These are phyloP conservation scores for Globisporangium echinulatum DNA, from an alignment of 352 stramenopile species.

Conservation along the genomic window DNA sequence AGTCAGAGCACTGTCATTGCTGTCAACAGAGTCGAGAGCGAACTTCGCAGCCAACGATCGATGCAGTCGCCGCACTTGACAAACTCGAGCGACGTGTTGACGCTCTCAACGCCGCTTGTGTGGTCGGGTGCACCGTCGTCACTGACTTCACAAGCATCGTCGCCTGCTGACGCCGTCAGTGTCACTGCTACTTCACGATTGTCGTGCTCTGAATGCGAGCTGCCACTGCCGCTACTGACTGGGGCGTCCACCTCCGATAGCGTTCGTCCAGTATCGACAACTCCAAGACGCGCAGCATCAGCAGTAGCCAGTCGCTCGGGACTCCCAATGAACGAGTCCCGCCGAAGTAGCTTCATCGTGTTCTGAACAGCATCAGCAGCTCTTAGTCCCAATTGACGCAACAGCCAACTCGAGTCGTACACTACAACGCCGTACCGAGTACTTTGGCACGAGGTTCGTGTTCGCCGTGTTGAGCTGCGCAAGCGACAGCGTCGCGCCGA, in stretches of 20 bases:
- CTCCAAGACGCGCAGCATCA: neutral
- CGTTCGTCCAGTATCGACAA: too few relatives aligned
- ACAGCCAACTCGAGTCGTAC: neutral
- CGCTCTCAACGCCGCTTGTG: neutral
- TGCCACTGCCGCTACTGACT: neutral
- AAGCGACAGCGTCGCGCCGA: constrained; percentile 24
- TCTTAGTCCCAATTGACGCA: neutral
- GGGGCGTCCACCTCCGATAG: too few relatives aligned
- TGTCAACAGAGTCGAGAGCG: neutral
- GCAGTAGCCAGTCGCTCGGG: neutral
- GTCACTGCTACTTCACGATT: too few relatives aligned
- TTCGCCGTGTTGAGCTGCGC: constrained; percentile 28
- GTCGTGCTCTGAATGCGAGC: too few relatives aligned
- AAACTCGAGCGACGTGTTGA: constrained; percentile 20
- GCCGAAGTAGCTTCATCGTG: constrained; percentile 21
- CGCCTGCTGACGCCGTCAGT: too few relatives aligned
- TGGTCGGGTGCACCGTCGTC: neutral
- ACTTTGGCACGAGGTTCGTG: constrained; percentile 59
- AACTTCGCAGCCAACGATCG: neutral
- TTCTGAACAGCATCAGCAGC: constrained; percentile 14
- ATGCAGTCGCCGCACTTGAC: constrained; percentile 15
- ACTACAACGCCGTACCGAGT: constrained; percentile 19
- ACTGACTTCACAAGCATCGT: neutral
- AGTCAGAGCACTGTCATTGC: too few relatives aligned
- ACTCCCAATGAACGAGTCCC: constrained; percentile 16